Evolutionary conservation across 2,329 filamentous ascomycete species (phyloP).

Genomic region (Grosmannia penicillata): DNA sequence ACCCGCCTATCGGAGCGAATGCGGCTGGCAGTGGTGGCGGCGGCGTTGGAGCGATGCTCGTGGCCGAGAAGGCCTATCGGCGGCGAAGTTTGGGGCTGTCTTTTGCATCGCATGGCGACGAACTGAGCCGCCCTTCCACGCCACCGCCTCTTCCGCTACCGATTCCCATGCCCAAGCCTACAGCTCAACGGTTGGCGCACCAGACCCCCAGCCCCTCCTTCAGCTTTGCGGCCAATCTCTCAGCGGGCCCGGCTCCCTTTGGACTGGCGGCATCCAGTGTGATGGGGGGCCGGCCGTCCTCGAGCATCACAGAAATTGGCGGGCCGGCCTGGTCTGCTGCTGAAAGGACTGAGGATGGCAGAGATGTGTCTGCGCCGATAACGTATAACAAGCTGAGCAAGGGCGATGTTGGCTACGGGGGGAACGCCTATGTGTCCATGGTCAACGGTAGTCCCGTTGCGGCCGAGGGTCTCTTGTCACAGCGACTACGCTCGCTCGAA

Average conservation of each 20-base stretch:
- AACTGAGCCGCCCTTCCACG: conserved; percentile 22
- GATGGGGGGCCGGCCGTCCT: neutral
- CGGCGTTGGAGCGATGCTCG: conserved; percentile 32
- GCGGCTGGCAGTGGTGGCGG: conserved; percentile 12
- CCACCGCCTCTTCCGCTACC: conserved; percentile 11
- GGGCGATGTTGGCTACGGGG: conserved; percentile 48
- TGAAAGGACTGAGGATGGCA: neutral
- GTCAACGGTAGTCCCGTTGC: conserved; percentile 21
- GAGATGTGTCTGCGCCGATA: conserved; percentile 6
- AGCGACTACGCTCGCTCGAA: conserved; percentile 49
- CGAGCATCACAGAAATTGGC: neutral
- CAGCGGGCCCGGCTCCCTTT: conserved; percentile 38
- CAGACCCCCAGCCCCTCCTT: conserved; percentile 10
- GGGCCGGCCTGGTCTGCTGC: too few species aligned
- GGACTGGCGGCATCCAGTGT: conserved; percentile 21
- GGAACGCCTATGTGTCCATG: conserved; percentile 27
- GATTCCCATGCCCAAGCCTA: neutral
- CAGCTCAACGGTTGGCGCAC: neutral
- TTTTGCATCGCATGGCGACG: conserved; percentile 14
- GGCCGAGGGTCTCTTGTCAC: conserved; percentile 55
- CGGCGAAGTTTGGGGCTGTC: conserved; percentile 40
- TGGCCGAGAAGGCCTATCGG: conserved; percentile 44
- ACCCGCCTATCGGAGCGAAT: conserved; percentile 18
- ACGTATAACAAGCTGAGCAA: conserved; percentile 54
- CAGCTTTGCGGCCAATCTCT: conserved; percentile 8